Conservation (phyloP, 2,329 filamentous ascomycete genomes). For the Tolypocladium album region DNA sequence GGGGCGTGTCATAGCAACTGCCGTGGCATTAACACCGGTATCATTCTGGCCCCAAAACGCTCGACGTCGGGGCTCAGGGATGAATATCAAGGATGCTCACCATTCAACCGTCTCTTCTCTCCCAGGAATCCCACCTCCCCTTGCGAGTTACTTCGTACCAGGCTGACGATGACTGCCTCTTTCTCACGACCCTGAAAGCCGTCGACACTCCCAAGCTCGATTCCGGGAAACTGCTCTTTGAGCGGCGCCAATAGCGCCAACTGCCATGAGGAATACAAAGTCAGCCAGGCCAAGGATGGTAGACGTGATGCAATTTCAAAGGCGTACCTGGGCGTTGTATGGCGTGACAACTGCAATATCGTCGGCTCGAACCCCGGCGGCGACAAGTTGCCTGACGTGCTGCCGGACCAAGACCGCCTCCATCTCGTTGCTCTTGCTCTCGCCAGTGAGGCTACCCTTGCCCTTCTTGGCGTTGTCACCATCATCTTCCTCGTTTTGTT, state of each 20-base stretch:
- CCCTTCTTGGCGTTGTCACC: constrained; percentile 32
- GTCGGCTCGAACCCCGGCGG: constrained; percentile 66
- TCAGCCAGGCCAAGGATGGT: constrained; percentile 9
- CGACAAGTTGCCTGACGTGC: constrained; percentile 68
- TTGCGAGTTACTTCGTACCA: constrained; percentile 84
- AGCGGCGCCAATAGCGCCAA: constrained; percentile 69
- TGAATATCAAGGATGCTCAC: constrained; percentile 36
- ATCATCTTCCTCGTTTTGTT: constrained; percentile 67
- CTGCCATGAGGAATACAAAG: constrained; percentile 26
- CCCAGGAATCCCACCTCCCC: constrained; percentile 87
- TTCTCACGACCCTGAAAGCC: constrained; percentile 97
- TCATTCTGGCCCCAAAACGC: neutral
- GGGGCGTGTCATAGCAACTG: constrained; percentile 96
- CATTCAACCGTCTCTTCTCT: constrained; percentile 86
- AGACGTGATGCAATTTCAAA: neutral
- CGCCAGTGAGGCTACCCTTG: constrained; percentile 33
- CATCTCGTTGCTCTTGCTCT: constrained; percentile 84
- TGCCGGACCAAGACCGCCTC: constrained; percentile 71
- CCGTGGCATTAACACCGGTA: constrained; percentile 13
- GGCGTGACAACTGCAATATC: constrained; percentile 93
- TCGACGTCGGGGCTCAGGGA: constrained; percentile 16
- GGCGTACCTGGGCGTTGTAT: constrained; percentile 76
- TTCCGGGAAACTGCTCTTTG: constrained; percentile 69
- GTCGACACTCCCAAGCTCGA: constrained; percentile 94
- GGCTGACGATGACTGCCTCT: constrained; percentile 82